Percentiles rank a stretch among this genome's conserved stretches.
phyloP scores from a whole-genome alignment of 1,139 yeast genomes.

The Pichia sp. region DNA sequence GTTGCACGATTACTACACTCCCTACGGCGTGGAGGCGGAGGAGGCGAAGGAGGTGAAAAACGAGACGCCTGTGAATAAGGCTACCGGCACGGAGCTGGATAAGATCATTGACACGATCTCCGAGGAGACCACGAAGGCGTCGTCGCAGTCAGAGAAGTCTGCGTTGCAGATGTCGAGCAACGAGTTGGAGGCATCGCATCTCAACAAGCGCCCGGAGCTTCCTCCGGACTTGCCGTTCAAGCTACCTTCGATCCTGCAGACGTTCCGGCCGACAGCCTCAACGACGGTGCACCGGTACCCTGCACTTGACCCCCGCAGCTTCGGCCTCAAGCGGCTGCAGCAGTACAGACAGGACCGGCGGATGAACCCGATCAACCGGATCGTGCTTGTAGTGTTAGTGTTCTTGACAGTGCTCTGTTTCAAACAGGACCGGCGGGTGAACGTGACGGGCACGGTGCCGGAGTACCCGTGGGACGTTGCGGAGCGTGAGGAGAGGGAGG shows the following conservation, averaged over 20 bases:
- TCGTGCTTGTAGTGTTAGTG: slow-evolving; percentile 44
- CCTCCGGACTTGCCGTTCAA: slow-evolving; percentile 57
- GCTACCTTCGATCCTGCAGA: slow-evolving; percentile 36
- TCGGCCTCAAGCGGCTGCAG: slow-evolving; percentile 40
- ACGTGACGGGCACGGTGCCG: slow-evolving; percentile 45
- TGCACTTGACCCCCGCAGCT: slow-evolving; percentile 46
- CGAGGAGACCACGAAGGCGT: slow-evolving; percentile 31
- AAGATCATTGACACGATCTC: slow-evolving; percentile 32
- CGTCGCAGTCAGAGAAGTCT: slow-evolving; percentile 12
- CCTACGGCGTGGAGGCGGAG: slow-evolving; percentile 11
- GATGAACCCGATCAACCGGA: slow-evolving; percentile 53
- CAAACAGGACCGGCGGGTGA: slow-evolving; percentile 47
- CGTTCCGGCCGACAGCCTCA: slow-evolving; percentile 30
- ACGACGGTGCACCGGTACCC: slow-evolving; percentile 34
- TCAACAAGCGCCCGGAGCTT: slow-evolving; percentile 16
- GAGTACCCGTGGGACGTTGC: slow-evolving; percentile 34
- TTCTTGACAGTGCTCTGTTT: slow-evolving; percentile 43
- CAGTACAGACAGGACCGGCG: slow-evolving; percentile 45
- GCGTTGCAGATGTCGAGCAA: slow-evolving; percentile 16
- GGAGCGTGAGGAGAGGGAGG: slow-evolving; percentile 36
- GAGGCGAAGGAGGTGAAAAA: not conserved
- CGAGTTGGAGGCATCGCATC: slow-evolving; percentile 13
- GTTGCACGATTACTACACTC: slow-evolving; percentile 37
- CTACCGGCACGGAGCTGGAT: slow-evolving; percentile 13
- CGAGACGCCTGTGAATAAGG: not conserved